Evolutionary conservation across 306 rosid species (phyloP).

Genomic region (Corylus heterophylla): DNA sequence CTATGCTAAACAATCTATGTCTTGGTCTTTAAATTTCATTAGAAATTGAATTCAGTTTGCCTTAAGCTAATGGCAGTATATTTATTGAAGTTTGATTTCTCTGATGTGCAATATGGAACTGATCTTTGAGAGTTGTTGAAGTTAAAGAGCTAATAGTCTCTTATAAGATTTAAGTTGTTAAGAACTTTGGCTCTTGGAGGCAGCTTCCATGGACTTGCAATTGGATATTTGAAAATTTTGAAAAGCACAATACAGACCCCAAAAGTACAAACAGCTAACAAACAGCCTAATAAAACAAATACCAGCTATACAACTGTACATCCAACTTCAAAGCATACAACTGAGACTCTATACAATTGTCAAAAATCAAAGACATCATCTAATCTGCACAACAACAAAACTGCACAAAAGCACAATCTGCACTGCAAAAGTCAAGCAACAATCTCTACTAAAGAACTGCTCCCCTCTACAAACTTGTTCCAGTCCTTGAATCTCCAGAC

Average conservation of each 20-base stretch:
- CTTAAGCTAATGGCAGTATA: background rate
- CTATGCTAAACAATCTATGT: background rate
- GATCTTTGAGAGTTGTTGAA: background rate
- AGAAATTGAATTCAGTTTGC: background rate
- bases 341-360: too few species aligned
- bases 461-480: too few species aligned
- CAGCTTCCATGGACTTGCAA: background rate
- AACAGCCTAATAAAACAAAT: too few species aligned
- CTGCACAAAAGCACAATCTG: too few species aligned
- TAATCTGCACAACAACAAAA: too few species aligned
- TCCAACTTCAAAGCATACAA: too few species aligned
- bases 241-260: background rate
- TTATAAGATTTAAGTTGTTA: background rate
- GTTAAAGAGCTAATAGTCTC: background rate
- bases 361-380: too few species aligned
- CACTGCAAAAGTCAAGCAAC: too few species aligned
- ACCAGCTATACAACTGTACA: too few species aligned
- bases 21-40: background rate
- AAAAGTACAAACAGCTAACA: too few species aligned
- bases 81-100: background rate
- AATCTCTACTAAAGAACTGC: too few species aligned
- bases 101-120: background rate
- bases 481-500: too few species aligned
- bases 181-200: background rate
- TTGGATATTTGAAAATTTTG: background rate